Percentiles rank a stretch among this genome's conserved stretches.
These are phyloP conservation scores for Patellifolia procumbens DNA, from an alignment of 179 eudicot species.

Conservation along the genomic window DNA sequence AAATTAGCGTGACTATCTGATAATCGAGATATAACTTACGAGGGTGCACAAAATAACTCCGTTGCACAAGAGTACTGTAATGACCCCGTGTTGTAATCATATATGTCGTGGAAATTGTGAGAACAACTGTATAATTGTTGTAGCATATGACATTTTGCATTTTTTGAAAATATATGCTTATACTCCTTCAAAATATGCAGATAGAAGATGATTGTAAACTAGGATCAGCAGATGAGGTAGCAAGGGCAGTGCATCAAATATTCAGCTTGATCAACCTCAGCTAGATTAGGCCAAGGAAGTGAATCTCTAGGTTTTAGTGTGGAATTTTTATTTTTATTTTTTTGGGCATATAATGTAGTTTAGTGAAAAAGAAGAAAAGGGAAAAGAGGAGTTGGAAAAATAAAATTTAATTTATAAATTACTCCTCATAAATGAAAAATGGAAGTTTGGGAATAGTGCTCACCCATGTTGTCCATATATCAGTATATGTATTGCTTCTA, in stretches of 20 bases:
- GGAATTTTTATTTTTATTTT: no score
- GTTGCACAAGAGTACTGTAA: no score
- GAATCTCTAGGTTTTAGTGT: constrained; percentile 5
- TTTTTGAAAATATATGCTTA: neutral
- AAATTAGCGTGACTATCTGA: no score
- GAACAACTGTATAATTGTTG: no score
- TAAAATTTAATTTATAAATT: neutral
- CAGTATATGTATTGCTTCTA: neutral
- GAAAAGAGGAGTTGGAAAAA: neutral
- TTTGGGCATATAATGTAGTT: constrained; percentile 14
- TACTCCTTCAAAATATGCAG: constrained; percentile 27
- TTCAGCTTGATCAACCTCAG: constrained; percentile 37
- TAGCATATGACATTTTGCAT: neutral
- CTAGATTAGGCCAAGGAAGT: constrained; percentile 22
- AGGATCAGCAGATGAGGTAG: constrained; percentile 45
- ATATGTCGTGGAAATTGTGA: neutral
- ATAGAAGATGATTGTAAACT: constrained; percentile 50
- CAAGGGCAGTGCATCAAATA: constrained; percentile 46
- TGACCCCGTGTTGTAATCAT: no score
- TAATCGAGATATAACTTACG: no score
- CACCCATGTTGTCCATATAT: constrained; percentile 15
- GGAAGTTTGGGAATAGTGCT: constrained; percentile 1
- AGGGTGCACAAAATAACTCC: no score
- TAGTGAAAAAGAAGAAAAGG: neutral
- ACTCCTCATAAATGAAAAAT: constrained; percentile 11